These are phyloP conservation scores for Puccinia polysora DNA, from an alignment of 1,284 basidiomycete genomes.

Conservation along the genomic window DNA sequence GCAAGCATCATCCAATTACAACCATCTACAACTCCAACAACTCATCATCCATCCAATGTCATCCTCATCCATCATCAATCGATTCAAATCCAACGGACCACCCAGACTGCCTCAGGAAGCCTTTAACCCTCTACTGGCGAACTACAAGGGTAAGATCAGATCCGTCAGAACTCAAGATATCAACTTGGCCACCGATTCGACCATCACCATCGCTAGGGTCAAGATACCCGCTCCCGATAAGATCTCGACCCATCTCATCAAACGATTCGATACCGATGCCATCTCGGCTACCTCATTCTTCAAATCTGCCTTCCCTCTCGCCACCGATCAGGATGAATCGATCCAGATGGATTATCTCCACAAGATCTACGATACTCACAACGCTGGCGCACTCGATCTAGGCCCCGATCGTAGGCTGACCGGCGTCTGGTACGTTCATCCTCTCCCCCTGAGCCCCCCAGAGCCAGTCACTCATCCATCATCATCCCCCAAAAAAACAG, in stretches of 20 bases:
- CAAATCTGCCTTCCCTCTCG: slow-evolving; percentile 86
- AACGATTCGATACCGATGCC: slow-evolving; percentile 91
- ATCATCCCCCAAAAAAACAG: not conserved
- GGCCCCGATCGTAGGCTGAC: slow-evolving; percentile 22
- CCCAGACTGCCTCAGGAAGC: slow-evolving; percentile 7
- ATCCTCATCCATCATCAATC: no score
- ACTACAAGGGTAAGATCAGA: slow-evolving; percentile 23
- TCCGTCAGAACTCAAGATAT: slow-evolving; percentile 28
- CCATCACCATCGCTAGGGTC: slow-evolving; percentile 78
- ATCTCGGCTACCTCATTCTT: slow-evolving; percentile 96
- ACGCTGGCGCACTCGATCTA: slow-evolving; percentile 11
- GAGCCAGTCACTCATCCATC: not conserved
- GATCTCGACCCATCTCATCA: slow-evolving; percentile 61
- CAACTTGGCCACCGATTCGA: not conserved
- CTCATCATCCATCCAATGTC: no score
- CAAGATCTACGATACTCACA: slow-evolving; percentile 18
- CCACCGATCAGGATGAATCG: slow-evolving; percentile 72
- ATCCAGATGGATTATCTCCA: slow-evolving; percentile 65
- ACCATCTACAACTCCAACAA: no score
- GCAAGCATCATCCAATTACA: no score
- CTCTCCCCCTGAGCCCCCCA: not conserved
- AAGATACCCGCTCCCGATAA: slow-evolving; percentile 73
- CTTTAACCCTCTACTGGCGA: slow-evolving; percentile 3
- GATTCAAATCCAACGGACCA: not conserved
- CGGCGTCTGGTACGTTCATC: slow-evolving; percentile 22